Base-by-base conservation (phyloP, 2,329 filamentous ascomycete genomes). In the Sporothrix luriei region DNA sequence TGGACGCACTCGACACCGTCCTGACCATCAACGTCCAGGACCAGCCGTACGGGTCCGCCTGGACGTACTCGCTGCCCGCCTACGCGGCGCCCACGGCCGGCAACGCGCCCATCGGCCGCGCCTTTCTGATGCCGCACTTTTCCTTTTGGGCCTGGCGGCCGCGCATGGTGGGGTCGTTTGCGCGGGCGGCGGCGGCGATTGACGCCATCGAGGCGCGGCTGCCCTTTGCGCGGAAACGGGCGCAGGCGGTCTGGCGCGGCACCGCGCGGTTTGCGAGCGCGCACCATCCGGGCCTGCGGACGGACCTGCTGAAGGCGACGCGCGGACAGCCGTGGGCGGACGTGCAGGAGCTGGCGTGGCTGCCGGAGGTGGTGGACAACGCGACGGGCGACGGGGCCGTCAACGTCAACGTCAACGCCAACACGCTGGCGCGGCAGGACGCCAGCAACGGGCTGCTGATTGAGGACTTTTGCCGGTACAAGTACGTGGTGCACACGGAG, bases 21-120 rank as follows among this genome's bases (percentile, higher is more conserved):
- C 82, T 88, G 74, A 78, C 83, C 43, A 78, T 88, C 73, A 81
- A 82, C 75, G 80, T 87, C 74, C 79, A 83, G 66, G 84, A 85
- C 76, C 80, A 81, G 51, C 82, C 83, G 29, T 76, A 77, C 38
- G 74, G 79, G 16, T 77, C 78, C 7, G 77, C 81, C 1, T 82
- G 82, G 75, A 81, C 81, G 11, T 85, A 85, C 77, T 78, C 81
- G 11, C 80, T 82, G 2, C 79, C 81, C 11, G 80, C 80, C 21
- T 73, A 14, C 67, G 70, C 26, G 61, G 71, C 52, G 68, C 72
- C 72, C 33, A 71, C 46, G 52, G 70, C 75, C 70, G 75, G 67
- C 61, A 68, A 65, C 43, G 68, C 68, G 19, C 70, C 70, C 40
- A 69, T 71, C 40, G 69, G 71, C 71, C 24, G 71, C 69, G 13